Base-by-base conservation (phyloP, 2,329 filamentous ascomycete genomes). In the Stachybotrys chlorohalonatus region DNA sequence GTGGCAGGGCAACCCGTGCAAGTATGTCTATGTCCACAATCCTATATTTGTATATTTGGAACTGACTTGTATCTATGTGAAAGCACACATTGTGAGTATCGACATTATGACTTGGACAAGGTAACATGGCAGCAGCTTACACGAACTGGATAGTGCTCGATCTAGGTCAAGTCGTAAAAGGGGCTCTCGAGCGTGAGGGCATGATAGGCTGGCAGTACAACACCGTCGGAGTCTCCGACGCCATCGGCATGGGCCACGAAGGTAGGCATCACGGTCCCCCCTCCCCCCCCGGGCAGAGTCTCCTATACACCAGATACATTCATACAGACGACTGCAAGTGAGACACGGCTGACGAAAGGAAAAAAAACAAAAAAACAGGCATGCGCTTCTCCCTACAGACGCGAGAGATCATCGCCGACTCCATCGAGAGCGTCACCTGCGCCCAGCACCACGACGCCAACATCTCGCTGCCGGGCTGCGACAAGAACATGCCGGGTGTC, bases 1-100 rank as follows among this genome's bases (percentile, higher is more conserved):
- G 92, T 97, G 92, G 92, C 91, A 96, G 72, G 93, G 93, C 31
- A 96, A 96, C 68, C 90, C 93, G 45, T 96, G 92, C 83, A 96
- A 96, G 86, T 89, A 72, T 73, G 85, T 79, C 15, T 39, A 15
- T 30, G 5, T 11, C 49, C 24, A 24, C 24, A 24, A 4, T 24
- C 24, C 24, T 24, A 4, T 24, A 13, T 49, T 7, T 11, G 15
- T 24, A 2, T 49, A 1, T 17, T 24, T 17, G 13, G 16, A 49
- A 15, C 24, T 24, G 4, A 32, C 15, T n/a, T 5, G 11, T n/a
- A n/a, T 45, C 11, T 45, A 5, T n/a, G n/a, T 45, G 11, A 11
- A 11, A 75, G 73, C 60, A 75, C 70, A 39, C 73, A 75, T 63
- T 65, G 73, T 75, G 62, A 69, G 70, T 69, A 54, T 51, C n/a